Conservation (phyloP, 139 green algal genomes). For the Chlorella sp. region DNA sequence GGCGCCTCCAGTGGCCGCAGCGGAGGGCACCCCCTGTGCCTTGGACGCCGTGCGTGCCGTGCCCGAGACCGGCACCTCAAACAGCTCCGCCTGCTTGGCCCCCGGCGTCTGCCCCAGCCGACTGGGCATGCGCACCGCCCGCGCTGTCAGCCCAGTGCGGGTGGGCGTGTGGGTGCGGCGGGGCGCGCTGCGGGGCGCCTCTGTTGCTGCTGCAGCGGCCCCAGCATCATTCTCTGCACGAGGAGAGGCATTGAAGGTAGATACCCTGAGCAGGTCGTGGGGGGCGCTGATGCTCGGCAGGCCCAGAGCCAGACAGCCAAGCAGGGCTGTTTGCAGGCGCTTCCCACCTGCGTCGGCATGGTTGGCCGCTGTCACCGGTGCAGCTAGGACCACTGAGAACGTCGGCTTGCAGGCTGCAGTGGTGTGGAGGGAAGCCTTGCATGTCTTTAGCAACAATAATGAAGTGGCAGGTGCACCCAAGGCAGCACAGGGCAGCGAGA, state of each 20-base stretch:
- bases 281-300: background rate
- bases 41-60: background rate
- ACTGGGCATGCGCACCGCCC: slow-evolving; percentile 24
- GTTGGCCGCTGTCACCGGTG: background rate
- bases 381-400: background rate
- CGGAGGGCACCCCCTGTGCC: background rate
- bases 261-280: background rate
- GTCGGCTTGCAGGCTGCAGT: background rate
- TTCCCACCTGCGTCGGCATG: background rate
- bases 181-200: background rate
- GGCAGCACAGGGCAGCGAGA: no score
- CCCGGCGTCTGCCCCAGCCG: slow-evolving; percentile 28
- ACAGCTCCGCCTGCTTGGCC: background rate
- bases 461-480: no score
- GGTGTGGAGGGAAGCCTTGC: background rate
- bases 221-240: background rate
- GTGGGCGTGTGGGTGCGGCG: slow-evolving; percentile 30
- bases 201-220: background rate
- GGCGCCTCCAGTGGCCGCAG: background rate
- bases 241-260: background rate
- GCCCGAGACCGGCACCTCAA: slow-evolving; percentile 2
- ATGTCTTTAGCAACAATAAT: no score
- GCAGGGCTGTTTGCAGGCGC: background rate
- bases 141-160: slow-evolving; percentile 32
- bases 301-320: background rate